Evolutionary conservation across 179 eudicot species (phyloP), one percentile per base, ranked within the genome.

Genomic region (Vitellaria paradoxa): DNA sequence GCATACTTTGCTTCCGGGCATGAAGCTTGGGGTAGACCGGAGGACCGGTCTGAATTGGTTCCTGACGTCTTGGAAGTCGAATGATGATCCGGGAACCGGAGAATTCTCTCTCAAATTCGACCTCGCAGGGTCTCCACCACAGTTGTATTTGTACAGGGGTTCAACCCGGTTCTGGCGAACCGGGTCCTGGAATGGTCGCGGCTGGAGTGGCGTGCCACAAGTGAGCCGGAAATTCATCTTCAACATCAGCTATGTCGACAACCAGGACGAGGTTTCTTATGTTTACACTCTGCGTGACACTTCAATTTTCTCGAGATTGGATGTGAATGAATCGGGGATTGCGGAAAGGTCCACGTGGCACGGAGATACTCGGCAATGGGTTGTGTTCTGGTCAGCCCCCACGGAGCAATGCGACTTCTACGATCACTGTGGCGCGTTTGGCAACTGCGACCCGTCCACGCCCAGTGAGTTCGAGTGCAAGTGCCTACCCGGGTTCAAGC

Each of bases 401-500:
- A 74, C 63, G 45, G 86, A 83, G 49, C 63, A n/a, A 10, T 83
- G 86, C 72, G 86, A 83, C 65, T 14, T 57, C 0, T 83, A 73
- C 12, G 24, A 20, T n/a, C 59, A 46, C 12, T 83, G 86, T 53
- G 86, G 86, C 9, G 18, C 76, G 2, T 61, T 66, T 47, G 82
- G 81, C 6, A n/a, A 62, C 21, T 83, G 86, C 42, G 47, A 80
- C 73, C 40, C 23, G 6, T 26, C 64, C 17, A 72, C 47, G 18
- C n/a, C 59, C 2, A 68, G 65, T 14, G 75, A 73, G n/a, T 79
- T 76, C 37, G 78, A 76, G 76, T 90, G 93, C 79, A 66, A 50
- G 30, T 89, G 92, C 57, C 72, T 89, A 47, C 84, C 78, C 7
- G 92, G 90, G 7, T 89, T 76, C 65, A 79, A 65, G 42, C 90